phyloP scores from a whole-genome alignment of 768 basidiomycete species.

The Candolleomyces eurysporus region DNA sequence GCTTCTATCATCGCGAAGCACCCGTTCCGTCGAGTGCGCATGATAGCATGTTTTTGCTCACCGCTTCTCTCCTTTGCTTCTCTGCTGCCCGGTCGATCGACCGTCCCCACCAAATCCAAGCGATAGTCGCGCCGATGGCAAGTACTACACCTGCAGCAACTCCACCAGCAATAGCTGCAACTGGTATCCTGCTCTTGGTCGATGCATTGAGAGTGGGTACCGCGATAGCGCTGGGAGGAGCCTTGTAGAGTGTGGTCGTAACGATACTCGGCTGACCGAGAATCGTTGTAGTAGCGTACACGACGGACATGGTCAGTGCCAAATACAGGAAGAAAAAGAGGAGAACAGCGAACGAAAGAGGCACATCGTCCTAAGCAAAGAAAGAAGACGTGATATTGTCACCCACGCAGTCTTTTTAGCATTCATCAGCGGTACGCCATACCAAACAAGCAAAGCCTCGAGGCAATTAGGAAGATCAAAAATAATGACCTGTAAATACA shows the following conservation, averaged over 20 bases:
- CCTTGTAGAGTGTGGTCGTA: slow-evolving; percentile 13
- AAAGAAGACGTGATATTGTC: neutral
- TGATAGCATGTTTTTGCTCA: slow-evolving; percentile 8
- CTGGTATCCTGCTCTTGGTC: slow-evolving; percentile 28
- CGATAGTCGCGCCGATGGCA: slow-evolving; percentile 38
- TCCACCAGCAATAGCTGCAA: slow-evolving; percentile 52
- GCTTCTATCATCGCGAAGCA: neutral
- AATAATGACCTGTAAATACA: neutral
- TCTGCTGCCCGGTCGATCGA: slow-evolving; percentile 35
- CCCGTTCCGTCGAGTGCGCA: neutral
- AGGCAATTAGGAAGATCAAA: neutral
- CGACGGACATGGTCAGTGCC: neutral
- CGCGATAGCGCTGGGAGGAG: neutral
- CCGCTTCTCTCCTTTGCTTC: slow-evolving; percentile 24
- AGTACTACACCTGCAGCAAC: slow-evolving; percentile 45
- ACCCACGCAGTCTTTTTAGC: neutral
- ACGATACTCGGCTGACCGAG: neutral
- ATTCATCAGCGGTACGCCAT: neutral
- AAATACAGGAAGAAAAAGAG: no score
- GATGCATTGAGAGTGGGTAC: slow-evolving; percentile 6
- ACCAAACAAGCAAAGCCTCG: neutral
- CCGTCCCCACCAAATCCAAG: slow-evolving; percentile 49
- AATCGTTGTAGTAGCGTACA: neutral
- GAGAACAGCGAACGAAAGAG: no score
- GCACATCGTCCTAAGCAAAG: neutral